Evolutionary conservation across 2,329 filamentous ascomycete species (phyloP).

Genomic region (Elsinoe australis): DNA sequence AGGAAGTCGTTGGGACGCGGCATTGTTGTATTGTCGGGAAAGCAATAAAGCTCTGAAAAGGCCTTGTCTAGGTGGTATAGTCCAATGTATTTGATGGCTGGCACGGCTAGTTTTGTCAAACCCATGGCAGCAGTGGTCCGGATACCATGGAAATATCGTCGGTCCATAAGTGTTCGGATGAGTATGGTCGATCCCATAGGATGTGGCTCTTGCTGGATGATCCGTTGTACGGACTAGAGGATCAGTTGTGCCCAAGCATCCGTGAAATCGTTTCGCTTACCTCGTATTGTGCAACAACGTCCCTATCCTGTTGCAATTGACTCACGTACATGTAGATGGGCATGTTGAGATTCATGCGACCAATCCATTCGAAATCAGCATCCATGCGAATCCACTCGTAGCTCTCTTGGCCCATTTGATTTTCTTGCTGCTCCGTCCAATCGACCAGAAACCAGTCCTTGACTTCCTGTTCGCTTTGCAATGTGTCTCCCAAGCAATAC

Average conservation of each 20-base stretch:
- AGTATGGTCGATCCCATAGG: slow-evolving; percentile 83
- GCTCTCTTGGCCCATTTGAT: slow-evolving; percentile 87
- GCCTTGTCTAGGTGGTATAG: slow-evolving; percentile 75
- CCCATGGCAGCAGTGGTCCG: slow-evolving; percentile 75
- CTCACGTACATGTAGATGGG: slow-evolving; percentile 97
- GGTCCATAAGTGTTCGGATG: slow-evolving; percentile 80
- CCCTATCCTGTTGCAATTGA: slow-evolving; percentile 91
- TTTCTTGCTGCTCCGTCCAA: slow-evolving; percentile 82
- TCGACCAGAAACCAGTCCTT: slow-evolving; percentile 77
- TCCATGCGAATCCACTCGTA: slow-evolving; percentile 99
- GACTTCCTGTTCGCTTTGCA: slow-evolving; percentile 74
- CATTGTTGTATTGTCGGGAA: slow-evolving; percentile 61
- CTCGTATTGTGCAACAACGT: slow-evolving; percentile 81
- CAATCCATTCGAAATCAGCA: slow-evolving; percentile 97
- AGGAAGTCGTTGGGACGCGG: slow-evolving; percentile 86
- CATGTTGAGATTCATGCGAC: slow-evolving; percentile 72
- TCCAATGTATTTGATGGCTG: slow-evolving; percentile 67
- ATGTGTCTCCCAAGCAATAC: slow-evolving; percentile 85
- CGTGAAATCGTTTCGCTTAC: too few species aligned
- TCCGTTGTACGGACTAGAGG: slow-evolving; percentile 70
- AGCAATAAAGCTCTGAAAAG: slow-evolving; percentile 83
- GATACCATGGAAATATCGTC: slow-evolving; percentile 88
- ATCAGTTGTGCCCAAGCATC: too few species aligned
- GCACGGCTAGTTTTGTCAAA: slow-evolving; percentile 66
- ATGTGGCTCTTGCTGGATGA: slow-evolving; percentile 60